Evolutionary conservation across 2,329 filamentous ascomycete species (phyloP).

Genomic region (Pestalotiopsis sp.): DNA sequence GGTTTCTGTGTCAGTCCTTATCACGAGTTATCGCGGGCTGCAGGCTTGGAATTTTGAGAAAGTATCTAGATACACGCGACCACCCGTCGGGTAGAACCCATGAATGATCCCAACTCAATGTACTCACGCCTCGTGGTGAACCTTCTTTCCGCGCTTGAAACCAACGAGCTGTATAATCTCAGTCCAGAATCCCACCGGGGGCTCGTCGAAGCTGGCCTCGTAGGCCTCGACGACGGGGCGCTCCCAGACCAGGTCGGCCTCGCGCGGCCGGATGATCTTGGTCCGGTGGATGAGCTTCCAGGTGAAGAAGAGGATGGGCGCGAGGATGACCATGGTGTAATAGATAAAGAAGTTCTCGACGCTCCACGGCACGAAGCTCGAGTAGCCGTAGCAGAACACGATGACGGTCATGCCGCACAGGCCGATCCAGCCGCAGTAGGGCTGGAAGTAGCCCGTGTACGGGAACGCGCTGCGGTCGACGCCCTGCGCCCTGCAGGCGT

Average conservation of each 20-base stretch:
- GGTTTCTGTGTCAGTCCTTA: not conserved
- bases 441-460: constrained; percentile 60
- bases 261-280: constrained; percentile 49
- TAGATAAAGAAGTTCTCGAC: constrained; percentile 38
- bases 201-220: constrained; percentile 28
- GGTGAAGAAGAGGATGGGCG: constrained; percentile 52
- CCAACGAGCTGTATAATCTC: constrained; percentile 13
- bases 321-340: constrained; percentile 46
- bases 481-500: constrained; percentile 49
- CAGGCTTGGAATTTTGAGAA: not conserved
- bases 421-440: constrained; percentile 53
- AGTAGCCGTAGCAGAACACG: constrained; percentile 56
- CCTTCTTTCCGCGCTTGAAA: not conserved
- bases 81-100: too few relatives aligned
- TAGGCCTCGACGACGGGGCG: constrained; percentile 55
- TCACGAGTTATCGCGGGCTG: constrained; percentile 4
- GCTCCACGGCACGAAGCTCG: constrained; percentile 40
- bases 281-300: constrained; percentile 68
- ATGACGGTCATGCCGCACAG: constrained; percentile 39
- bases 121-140: not conserved
- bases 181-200: constrained; percentile 17
- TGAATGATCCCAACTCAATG: not conserved
- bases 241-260: constrained; percentile 61
- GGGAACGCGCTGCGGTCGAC: constrained; percentile 54
- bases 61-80: not conserved